phyloP scores from a whole-genome alignment of 106 monocot species.

The Allium sativum region DNA sequence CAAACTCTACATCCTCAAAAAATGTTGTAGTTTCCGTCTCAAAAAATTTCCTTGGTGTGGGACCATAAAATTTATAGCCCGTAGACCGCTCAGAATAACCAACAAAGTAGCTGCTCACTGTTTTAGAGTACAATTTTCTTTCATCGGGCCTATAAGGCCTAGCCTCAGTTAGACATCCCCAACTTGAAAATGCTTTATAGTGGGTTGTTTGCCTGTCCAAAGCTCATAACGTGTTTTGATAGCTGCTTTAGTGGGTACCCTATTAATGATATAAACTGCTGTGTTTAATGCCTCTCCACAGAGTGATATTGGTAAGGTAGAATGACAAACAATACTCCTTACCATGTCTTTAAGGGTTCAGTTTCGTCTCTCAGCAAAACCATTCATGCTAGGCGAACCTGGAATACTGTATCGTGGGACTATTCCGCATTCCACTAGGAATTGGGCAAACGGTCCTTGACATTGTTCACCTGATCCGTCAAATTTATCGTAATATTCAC shows the following conservation, averaged over 20 bases:
- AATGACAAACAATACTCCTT: not conserved
- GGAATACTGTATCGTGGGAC: not conserved
- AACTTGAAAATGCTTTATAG: not conserved
- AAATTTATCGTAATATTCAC: not conserved
- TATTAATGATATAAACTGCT: conserved; percentile 15
- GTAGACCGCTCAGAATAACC: not conserved
- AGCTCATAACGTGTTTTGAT: conserved; percentile 8
- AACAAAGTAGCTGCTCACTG: conserved; percentile 9
- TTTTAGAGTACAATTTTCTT: conserved; percentile 13
- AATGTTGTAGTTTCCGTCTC: not conserved
- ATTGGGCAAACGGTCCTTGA: not conserved
- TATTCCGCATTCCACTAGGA: not conserved
- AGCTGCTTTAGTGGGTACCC: conserved; percentile 9
- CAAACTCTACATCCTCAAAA: conserved; percentile 5
- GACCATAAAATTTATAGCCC: conserved; percentile 6
- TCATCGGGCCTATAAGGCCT: conserved; percentile 11
- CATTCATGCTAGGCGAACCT: conserved; percentile 1
- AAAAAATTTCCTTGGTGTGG: not conserved
- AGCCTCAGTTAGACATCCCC: conserved; percentile 14
- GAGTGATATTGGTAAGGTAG: not conserved
- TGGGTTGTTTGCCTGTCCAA: not conserved
- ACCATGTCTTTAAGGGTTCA: not conserved
- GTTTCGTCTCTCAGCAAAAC: not conserved
- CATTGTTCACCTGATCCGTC: not conserved
- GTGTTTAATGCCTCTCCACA: conserved; percentile 10